Evolutionary conservation across 2,329 filamentous ascomycete genomes (phyloP), one percentile per base, ranked within the genome.

Genomic region (Fusarium odoratissimum): DNA sequence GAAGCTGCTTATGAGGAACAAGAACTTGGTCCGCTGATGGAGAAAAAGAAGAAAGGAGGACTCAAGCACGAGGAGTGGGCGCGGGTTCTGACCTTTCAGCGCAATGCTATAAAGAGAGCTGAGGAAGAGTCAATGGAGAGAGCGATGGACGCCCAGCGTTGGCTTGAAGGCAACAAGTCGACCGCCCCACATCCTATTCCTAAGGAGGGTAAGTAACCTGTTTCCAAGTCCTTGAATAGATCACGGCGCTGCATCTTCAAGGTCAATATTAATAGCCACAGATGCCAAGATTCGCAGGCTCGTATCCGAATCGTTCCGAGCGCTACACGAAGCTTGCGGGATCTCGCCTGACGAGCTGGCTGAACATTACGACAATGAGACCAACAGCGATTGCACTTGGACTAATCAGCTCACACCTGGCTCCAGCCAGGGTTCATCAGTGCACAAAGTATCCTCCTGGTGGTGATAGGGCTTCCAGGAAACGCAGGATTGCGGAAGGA

Each of bases 371-470:
- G 19, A 30, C 19, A n/a, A 6, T 16, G 16, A 10, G 19, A 14
- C 19, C 6, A 2, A 16, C 19, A 28, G 19, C 4, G 3, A 21
- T 10, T 3, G 3, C 5, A 21, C 8, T 8, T 14, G 4, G 19
- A 10, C 19, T 0, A 3, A 6, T 16, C 16, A 14, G n/a, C 2
- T 23, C 16, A 48, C 14, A 33, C 11, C 46, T 14, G 4, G 6
- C 6, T 49, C n/a, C 6, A 10, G n/a, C 12, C 8, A 23, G 16
- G 12, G 16, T 16, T 33, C 11, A 5, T 8, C 30, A 23, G 30
- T 13, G n/a, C 5, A 19, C n/a, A 11, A 2, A 23, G 16, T 1
- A 19, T 17, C 8, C 8, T 1, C 8, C 11, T 17, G n/a, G 11
- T 33, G 30, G 46, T 23, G 10, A 49, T 19, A 13, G 30, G 8